A percentile compares a stretch with the other conserved stretches of the same genome.
Conservation (phyloP, 1,284 basidiomycete species). For the Melampsora larici-populina region DNA sequence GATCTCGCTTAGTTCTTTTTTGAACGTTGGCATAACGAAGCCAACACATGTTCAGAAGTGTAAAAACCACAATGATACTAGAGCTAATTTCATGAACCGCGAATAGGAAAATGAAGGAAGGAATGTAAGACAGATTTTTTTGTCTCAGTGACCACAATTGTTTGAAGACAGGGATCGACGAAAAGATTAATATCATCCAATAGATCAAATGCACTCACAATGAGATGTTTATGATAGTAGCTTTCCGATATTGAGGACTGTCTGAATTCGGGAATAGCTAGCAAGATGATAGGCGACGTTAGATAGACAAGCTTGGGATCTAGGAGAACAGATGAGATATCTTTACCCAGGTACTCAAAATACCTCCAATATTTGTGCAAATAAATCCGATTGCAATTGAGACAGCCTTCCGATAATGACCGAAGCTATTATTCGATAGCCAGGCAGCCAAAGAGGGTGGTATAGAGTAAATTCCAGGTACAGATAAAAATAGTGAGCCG, state of each 20-base stretch:
- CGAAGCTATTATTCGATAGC: conserved; percentile 36
- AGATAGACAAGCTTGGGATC: not conserved
- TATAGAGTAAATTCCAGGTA: conserved; percentile 31
- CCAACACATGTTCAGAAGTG: conserved; percentile 17
- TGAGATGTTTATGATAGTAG: conserved; percentile 4
- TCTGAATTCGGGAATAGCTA: conserved; percentile 27
- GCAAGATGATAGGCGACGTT: not conserved
- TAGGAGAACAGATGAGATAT: not conserved
- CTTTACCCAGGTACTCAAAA: conserved; percentile 38
- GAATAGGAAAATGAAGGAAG: not conserved
- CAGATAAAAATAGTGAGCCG: conserved; percentile 35
- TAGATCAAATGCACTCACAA: conserved; percentile 22
- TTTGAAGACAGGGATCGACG: not conserved
- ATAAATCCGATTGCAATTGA: conserved; percentile 35
- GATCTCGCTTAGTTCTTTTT: conserved; percentile 2
- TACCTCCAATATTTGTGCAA: conserved; percentile 19
- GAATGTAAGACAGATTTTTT: not conserved
- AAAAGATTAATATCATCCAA: not conserved
- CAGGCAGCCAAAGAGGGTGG: conserved; percentile 30
- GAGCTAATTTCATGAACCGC: not conserved
- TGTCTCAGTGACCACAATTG: too few species aligned
- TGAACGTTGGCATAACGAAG: conserved; percentile 11
- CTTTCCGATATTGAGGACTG: conserved; percentile 25
- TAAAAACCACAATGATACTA: conserved; percentile 4
- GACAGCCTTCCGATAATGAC: conserved; percentile 24